Conservation (phyloP, 2,329 filamentous ascomycete species). For the Aurifilum marmelostoma region DNA sequence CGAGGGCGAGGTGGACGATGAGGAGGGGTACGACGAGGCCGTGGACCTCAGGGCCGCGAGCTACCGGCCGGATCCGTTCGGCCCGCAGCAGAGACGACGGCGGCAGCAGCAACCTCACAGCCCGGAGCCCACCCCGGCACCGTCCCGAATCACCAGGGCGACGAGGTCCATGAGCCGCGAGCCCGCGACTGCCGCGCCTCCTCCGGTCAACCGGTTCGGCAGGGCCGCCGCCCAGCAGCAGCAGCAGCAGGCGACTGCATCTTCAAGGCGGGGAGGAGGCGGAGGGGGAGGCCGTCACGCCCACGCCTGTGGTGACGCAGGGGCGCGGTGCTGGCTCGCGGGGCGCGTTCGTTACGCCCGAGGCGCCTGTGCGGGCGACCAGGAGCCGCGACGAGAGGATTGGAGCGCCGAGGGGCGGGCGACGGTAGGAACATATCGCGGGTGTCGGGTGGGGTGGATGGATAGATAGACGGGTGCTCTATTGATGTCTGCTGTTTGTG, state of each 20-base stretch:
- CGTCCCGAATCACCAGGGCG: conserved; percentile 26
- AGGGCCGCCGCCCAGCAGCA: background rate
- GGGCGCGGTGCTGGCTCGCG: background rate
- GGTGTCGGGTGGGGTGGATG: too few relatives aligned
- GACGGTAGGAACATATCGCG: conserved; percentile 26
- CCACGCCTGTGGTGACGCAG: conserved; percentile 4
- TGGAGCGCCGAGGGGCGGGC: conserved; percentile 32
- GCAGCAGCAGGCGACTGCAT: conserved; percentile 9
- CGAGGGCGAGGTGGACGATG: background rate
- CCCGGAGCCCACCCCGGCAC: conserved; percentile 19
- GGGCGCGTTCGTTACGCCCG: conserved; percentile 31
- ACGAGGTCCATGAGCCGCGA: conserved; percentile 25
- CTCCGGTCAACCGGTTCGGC: conserved; percentile 2
- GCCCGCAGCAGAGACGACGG: background rate
- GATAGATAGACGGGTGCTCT: background rate
- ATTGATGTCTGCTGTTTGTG: background rate
- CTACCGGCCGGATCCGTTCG: background rate
- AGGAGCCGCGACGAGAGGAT: conserved; percentile 40
- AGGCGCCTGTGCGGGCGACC: conserved; percentile 32
- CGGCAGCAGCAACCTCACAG: conserved; percentile 2
- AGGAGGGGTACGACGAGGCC: conserved; percentile 7
- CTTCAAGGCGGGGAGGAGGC: conserved; percentile 2
- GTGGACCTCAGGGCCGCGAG: background rate
- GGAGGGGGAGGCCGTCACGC: conserved; percentile 25
- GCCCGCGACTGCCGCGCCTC: conserved; percentile 1